Conservation (phyloP, 306 rosid genomes). For the Lagenaria siceraria region DNA sequence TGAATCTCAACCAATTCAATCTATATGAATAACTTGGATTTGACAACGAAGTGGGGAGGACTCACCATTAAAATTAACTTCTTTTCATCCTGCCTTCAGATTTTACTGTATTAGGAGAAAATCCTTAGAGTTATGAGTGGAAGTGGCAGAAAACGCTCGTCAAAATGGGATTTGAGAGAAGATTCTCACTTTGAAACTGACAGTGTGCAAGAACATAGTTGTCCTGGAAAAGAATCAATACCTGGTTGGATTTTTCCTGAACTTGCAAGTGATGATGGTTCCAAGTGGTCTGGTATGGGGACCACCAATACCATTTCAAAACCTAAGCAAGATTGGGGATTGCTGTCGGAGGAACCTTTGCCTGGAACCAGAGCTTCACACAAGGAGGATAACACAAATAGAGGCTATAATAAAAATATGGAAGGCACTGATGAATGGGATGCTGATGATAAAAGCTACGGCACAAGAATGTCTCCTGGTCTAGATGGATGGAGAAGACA, state of each 20-base stretch:
- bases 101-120: conserved; percentile 20
- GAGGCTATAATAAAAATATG: conserved; percentile 32
- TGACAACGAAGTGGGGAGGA: not conserved
- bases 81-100: conserved; percentile 25
- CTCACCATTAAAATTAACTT: conserved; percentile 6
- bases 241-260: conserved; percentile 49
- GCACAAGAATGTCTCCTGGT: conserved; percentile 61
- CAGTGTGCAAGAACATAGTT: conserved; percentile 19
- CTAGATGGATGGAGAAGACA: conserved; percentile 56
- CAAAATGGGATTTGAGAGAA: conserved; percentile 73
- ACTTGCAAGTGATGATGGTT: conserved; percentile 41
- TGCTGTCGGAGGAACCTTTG: conserved; percentile 44
- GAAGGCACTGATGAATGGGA: conserved; percentile 50
- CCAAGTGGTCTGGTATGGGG: conserved; percentile 49
- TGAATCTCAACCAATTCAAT: not conserved
- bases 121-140: conserved; percentile 46
- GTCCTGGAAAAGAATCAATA: conserved; percentile 33
- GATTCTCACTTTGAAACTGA: conserved; percentile 36
- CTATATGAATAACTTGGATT: not conserved
- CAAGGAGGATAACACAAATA: conserved; percentile 36
- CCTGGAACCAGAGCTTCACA: conserved; percentile 53
- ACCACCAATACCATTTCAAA: conserved; percentile 35
- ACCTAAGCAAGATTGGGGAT: conserved; percentile 29
- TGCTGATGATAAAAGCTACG: conserved; percentile 47
- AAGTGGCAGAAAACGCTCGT: conserved; percentile 58